A percentile compares a stretch with the other conserved stretches of the same genome.
phyloP scores from a whole-genome alignment of 495 filamentous ascomycete genomes.

The Massariosphaeria phaeospora region DNA sequence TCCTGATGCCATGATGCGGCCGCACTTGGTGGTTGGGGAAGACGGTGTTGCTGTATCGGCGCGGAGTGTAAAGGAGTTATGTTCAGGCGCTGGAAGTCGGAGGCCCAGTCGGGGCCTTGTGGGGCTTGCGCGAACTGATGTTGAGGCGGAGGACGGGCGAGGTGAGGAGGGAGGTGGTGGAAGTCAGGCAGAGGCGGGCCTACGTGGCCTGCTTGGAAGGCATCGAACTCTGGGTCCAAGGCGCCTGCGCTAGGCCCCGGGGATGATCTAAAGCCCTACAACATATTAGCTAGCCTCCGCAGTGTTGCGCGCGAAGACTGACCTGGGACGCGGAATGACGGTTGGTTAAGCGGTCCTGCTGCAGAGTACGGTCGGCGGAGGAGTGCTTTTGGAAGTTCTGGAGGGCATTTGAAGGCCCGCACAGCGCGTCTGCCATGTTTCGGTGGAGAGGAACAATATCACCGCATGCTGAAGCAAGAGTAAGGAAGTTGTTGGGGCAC shows the following conservation, averaged over 20 bases:
- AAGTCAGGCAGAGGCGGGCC: slow-evolving; percentile 29
- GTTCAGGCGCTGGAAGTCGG: slow-evolving; percentile 41
- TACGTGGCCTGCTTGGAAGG: slow-evolving; percentile 59
- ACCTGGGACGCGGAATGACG: slow-evolving; percentile 56
- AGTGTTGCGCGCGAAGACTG: slow-evolving; percentile 15
- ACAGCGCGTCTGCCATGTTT: slow-evolving; percentile 69
- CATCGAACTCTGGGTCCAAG: slow-evolving; percentile 64
- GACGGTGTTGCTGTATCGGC: slow-evolving; percentile 28
- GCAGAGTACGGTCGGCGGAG: slow-evolving; percentile 68
- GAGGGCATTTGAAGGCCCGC: slow-evolving; percentile 84
- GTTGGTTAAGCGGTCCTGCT: slow-evolving; percentile 70
- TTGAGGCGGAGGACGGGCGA: slow-evolving; percentile 4
- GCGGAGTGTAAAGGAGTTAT: slow-evolving; percentile 26
- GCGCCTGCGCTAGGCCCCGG: slow-evolving; percentile 50
- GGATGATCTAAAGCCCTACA: slow-evolving; percentile 58
- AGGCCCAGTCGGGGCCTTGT: slow-evolving; percentile 36
- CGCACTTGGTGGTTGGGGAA: slow-evolving; percentile 9
- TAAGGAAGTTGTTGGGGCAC: background rate
- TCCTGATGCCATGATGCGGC: slow-evolving; percentile 39
- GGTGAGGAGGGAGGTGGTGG: slow-evolving; percentile 21
- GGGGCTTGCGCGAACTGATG: slow-evolving; percentile 27
- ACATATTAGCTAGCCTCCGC: slow-evolving; percentile 19
- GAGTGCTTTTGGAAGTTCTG: slow-evolving; percentile 80
- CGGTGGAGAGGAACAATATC: background rate
- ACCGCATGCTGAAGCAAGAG: background rate